These are phyloP conservation scores for Starmerella ratchasimensis DNA, from an alignment of 805 yeast genomes.

Conservation along the genomic window DNA sequence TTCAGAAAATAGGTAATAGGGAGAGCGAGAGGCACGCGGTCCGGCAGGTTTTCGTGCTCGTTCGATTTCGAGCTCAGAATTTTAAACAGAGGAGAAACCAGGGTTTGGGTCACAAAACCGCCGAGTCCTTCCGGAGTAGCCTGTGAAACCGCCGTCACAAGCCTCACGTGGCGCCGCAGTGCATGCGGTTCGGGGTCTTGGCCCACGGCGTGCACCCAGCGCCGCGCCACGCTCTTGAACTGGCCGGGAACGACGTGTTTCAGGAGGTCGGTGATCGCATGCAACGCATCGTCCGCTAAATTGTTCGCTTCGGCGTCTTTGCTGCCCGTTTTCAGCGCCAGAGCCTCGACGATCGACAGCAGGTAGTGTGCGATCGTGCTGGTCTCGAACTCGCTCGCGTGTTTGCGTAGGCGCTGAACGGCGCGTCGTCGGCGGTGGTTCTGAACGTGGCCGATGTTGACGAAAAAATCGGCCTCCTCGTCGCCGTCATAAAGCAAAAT, in stretches of 20 bases:
- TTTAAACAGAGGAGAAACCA: constrained; percentile 49
- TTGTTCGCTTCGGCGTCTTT: constrained; percentile 27
- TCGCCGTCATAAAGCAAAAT: constrained; percentile 50
- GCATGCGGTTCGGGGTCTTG: constrained; percentile 27
- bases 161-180: constrained; percentile 43
- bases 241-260: constrained; percentile 61
- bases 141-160: constrained; percentile 27
- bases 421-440: constrained; percentile 77
- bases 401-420: constrained; percentile 39
- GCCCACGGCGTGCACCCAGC: constrained; percentile 43
- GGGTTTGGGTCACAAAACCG: constrained; percentile 38
- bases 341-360: constrained; percentile 74
- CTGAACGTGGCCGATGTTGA: constrained; percentile 71
- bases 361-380: constrained; percentile 62
- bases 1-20: constrained; percentile 57
- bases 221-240: constrained; percentile 55
- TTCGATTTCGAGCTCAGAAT: constrained; percentile 36
- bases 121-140: constrained; percentile 11
- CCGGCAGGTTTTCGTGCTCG: constrained; percentile 64
- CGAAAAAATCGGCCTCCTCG: constrained; percentile 71
- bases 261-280: constrained; percentile 46
- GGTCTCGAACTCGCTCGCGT: constrained; percentile 30
- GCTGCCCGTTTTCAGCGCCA: constrained; percentile 38
- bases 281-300: constrained; percentile 36
- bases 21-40: constrained; percentile 68